A percentile compares a stretch with the other conserved stretches of the same genome.
Conservation (phyloP, 2,329 filamentous ascomycete species). For the Penicillium occitanis region DNA sequence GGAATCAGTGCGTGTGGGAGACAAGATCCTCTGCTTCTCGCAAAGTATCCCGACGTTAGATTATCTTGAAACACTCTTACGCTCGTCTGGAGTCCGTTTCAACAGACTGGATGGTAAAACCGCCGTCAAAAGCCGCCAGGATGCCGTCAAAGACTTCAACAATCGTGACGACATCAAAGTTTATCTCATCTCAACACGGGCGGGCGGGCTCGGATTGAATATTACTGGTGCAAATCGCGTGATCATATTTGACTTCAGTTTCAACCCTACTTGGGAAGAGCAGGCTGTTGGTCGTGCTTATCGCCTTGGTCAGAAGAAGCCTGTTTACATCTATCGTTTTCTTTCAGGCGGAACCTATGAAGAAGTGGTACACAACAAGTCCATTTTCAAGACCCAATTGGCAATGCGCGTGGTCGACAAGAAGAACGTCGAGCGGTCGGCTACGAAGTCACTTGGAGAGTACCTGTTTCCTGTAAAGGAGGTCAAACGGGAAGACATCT, state of each 20-base stretch:
- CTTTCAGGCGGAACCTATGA: slow-evolving; percentile 78
- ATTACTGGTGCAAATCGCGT: slow-evolving; percentile 81
- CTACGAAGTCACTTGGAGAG: slow-evolving; percentile 54
- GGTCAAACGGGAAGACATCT: slow-evolving; percentile 54
- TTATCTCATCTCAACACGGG: slow-evolving; percentile 78
- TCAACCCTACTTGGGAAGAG: slow-evolving; percentile 77
- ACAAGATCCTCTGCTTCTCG: slow-evolving; percentile 80
- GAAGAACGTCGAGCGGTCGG: slow-evolving; percentile 69
- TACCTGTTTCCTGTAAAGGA: slow-evolving; percentile 61
- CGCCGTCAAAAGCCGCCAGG: slow-evolving; percentile 58
- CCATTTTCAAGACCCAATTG: slow-evolving; percentile 80
- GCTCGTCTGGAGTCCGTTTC: slow-evolving; percentile 46
- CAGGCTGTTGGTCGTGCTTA: slow-evolving; percentile 86
- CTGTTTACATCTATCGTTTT: slow-evolving; percentile 82
- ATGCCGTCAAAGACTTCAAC: slow-evolving; percentile 69
- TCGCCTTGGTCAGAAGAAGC: slow-evolving; percentile 76
- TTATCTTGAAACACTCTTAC: slow-evolving; percentile 63
- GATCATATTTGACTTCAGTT: slow-evolving; percentile 79
- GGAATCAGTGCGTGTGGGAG: slow-evolving; percentile 59
- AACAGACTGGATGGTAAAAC: slow-evolving; percentile 70
- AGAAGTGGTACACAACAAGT: slow-evolving; percentile 67
- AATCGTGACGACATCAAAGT: slow-evolving; percentile 52
- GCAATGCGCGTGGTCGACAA: slow-evolving; percentile 79
- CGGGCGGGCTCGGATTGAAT: slow-evolving; percentile 81
- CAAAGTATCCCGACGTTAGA: slow-evolving; percentile 69